Conservation (phyloP, 164 flowering plant genomes). For the Tinospora cordifolia region DNA sequence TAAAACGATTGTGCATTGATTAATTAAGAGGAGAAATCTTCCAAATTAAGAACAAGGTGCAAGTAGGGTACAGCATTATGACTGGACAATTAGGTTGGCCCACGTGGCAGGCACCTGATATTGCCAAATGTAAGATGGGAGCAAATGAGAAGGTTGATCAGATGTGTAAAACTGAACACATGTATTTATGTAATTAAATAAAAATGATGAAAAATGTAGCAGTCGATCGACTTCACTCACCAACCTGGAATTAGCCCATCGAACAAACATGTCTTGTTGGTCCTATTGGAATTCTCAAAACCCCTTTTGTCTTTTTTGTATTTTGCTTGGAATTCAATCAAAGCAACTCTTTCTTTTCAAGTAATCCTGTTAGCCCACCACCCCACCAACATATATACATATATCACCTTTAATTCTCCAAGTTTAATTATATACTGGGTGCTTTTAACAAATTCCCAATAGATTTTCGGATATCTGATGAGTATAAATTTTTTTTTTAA, state of each 20-base stretch:
- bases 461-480: too few relatives aligned
- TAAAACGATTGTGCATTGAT: too few relatives aligned
- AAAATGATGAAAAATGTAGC: too few relatives aligned
- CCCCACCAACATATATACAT: not conserved
- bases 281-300: not conserved
- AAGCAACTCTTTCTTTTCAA: not conserved
- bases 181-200: not conserved
- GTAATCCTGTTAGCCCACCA: not conserved
- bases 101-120: not conserved
- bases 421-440: too few relatives aligned
- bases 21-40: too few relatives aligned
- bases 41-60: too few relatives aligned
- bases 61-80: too few relatives aligned
- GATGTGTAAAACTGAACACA: not conserved
- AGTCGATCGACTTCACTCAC: constrained; percentile 3
- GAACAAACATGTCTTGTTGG: not conserved
- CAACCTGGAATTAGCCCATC: constrained; percentile 6
- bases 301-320: not conserved
- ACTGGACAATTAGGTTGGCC: not conserved
- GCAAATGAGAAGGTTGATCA: not conserved
- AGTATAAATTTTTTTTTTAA: too few relatives aligned
- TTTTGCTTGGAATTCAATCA: not conserved
- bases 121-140: not conserved
- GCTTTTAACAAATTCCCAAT: too few relatives aligned
- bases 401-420: not conserved